Base-by-base conservation (phyloP, 2,329 filamentous ascomycete genomes). In the Mariannaea elegans region DNA sequence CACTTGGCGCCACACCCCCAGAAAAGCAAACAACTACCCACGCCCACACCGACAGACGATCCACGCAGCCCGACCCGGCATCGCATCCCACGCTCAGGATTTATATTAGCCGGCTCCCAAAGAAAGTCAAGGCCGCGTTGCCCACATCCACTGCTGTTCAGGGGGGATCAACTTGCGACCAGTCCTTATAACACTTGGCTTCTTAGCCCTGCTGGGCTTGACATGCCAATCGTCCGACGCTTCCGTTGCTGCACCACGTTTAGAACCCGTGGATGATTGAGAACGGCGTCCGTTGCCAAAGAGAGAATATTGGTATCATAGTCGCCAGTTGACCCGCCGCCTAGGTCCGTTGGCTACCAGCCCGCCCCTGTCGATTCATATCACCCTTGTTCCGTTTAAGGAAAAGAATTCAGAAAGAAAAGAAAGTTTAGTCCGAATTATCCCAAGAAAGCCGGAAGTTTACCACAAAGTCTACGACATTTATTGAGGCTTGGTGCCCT, bases 171-270 rank as follows among this genome's bases (percentile, higher is more conserved):
- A 53, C 49, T 64, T 53, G 49, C 55, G 47, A 60, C 63, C 59
- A 65, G 58, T 46, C 36, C 57, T 59, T 50, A 51, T 51, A 56
- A 51, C 59, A 45, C 48, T 41, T 56, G 58, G 48, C 38, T 64
- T 54, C 61, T 65, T 70, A 65, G 59, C 66, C 59, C 41, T 41
- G 59, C 61, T 59, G 56, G 64, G 55, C 61, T 57, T 66, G 65
- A 66, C 64, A 67, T 69, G 65, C 67, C 63, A 69, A 66, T 63
- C 63, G 63, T 61, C 68, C 68, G 68, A 70, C 67, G 56, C 68
- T 62, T 70, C 67, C 67, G 67, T 61, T 48, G 46, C 59, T 67
- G 64, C 65, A 69, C 67, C 62, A 70, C 52, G 52, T 67, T 60
- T 70, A 56, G 53, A 57, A 68, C 56, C 60, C 60, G 67, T 69